Conservation (phyloP, 805 yeast genomes). For the Candida fluviatilis region DNA sequence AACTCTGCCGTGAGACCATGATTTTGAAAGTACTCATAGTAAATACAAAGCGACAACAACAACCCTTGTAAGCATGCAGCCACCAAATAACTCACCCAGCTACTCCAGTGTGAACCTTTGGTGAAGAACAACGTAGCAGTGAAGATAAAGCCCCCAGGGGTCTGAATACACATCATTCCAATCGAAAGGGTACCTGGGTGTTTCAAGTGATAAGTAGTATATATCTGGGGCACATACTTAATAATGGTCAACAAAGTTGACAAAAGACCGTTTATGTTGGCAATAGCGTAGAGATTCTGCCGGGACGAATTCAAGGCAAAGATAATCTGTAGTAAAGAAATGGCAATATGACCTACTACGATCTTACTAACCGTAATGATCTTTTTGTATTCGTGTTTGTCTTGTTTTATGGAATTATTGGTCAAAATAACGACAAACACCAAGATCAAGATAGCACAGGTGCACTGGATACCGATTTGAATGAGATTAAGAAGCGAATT, state of each 20-base stretch:
- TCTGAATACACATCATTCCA: slow-evolving; percentile 79
- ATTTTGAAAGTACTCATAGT: slow-evolving; percentile 29
- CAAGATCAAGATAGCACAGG: slow-evolving; percentile 55
- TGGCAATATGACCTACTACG: slow-evolving; percentile 33
- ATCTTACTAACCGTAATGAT: slow-evolving; percentile 39
- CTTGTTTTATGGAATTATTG: slow-evolving; percentile 41
- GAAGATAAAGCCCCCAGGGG: slow-evolving; percentile 87
- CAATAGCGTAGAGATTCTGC: slow-evolving; percentile 32
- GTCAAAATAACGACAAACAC: slow-evolving; percentile 51
- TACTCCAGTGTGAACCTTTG: slow-evolving; percentile 80
- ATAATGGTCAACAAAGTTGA: slow-evolving; percentile 61
- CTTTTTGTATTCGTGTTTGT: slow-evolving; percentile 38
- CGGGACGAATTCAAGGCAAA: slow-evolving; percentile 26
- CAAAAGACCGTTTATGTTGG: slow-evolving; percentile 59
- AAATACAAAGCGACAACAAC: slow-evolving; percentile 60
- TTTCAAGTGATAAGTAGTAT: slow-evolving; percentile 62
- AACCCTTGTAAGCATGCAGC: slow-evolving; percentile 68
- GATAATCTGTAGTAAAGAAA: slow-evolving; percentile 30
- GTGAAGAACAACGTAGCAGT: slow-evolving; percentile 65
- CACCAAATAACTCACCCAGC: slow-evolving; percentile 75
- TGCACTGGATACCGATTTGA: slow-evolving; percentile 62
- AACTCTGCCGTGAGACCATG: slow-evolving; percentile 20
- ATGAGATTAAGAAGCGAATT: slow-evolving; percentile 62
- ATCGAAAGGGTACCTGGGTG: slow-evolving; percentile 79
- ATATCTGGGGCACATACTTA: slow-evolving; percentile 78